These are phyloP conservation scores for Termitomyces sp. DNA, from an alignment of 768 basidiomycete genomes.

Conservation along the genomic window DNA sequence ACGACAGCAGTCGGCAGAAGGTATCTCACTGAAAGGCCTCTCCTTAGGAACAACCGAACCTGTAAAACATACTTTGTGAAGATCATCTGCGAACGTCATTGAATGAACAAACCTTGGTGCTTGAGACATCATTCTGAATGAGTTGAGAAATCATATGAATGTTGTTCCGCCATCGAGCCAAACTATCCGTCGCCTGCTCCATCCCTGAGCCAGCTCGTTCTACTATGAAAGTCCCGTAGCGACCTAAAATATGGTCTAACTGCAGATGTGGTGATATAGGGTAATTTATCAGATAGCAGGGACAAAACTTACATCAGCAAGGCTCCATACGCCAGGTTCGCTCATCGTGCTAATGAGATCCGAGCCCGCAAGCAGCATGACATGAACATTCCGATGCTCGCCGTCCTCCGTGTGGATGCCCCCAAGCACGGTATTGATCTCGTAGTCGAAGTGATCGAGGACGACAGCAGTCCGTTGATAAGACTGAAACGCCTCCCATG, in stretches of 20 bases:
- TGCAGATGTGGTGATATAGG: constrained; percentile 25
- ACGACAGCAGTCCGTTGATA: constrained; percentile 98
- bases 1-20: constrained; percentile 88
- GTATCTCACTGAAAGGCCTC: constrained; percentile 84
- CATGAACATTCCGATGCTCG: constrained; percentile 68
- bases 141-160: constrained; percentile 91
- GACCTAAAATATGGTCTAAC: constrained; percentile 95
- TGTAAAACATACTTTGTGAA: constrained; percentile 12
- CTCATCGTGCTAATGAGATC: constrained; percentile 98
- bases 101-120: constrained; percentile 65
- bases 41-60: constrained; percentile 71
- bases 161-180: constrained; percentile 76
- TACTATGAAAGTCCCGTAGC: constrained; percentile 92
- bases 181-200: constrained; percentile 72
- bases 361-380: constrained; percentile 97
- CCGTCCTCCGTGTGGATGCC: constrained; percentile 75
- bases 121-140: constrained; percentile 96
- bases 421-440: constrained; percentile 83
- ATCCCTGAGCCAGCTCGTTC: constrained; percentile 94
- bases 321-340: constrained; percentile 97
- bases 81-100: neutral
- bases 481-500: constrained; percentile 94
- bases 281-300: constrained; percentile 8
- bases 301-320: constrained; percentile 73
- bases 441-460: constrained; percentile 94